phyloP scores from a whole-genome alignment of 176 grass and related monocot species.

The Carex kokanica region DNA sequence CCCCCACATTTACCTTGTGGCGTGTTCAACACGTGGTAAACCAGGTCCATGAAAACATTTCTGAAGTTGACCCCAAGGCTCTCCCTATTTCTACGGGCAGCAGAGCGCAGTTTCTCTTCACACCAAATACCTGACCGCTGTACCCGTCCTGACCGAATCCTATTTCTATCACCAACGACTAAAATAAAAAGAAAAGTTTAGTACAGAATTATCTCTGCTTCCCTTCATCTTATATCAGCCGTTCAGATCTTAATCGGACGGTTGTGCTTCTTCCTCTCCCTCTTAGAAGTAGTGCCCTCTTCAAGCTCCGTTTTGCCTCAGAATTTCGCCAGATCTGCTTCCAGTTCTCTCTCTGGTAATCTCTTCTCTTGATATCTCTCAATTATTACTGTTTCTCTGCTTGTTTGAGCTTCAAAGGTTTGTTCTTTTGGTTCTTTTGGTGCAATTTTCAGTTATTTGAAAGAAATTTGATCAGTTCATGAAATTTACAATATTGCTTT shows the following conservation, averaged over 20 bases:
- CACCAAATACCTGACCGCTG: background rate
- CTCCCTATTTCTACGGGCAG: conserved; percentile 12
- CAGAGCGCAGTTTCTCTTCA: background rate
- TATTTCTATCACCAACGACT: background rate
- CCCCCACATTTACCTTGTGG: background rate
- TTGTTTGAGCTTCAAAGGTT: background rate
- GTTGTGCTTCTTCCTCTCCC: background rate
- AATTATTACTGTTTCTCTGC: background rate
- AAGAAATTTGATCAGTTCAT: background rate
- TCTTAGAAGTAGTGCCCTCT: background rate
- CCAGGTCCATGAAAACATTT: background rate
- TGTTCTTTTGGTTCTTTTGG: background rate
- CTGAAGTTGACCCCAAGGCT: background rate
- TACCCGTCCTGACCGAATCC: background rate
- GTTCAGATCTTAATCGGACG: background rate
- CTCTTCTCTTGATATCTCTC: background rate
- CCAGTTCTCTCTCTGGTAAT: background rate
- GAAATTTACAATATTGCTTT: background rate
- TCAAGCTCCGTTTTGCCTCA: background rate
- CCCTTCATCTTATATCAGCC: background rate
- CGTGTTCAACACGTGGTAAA: background rate
- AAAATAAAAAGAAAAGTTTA: background rate
- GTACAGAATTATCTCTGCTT: background rate
- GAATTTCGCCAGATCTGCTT: background rate
- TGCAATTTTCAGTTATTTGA: background rate